Evolutionary conservation across 495 filamentous ascomycete species (phyloP).

Genomic region (Tuber borchii): DNA sequence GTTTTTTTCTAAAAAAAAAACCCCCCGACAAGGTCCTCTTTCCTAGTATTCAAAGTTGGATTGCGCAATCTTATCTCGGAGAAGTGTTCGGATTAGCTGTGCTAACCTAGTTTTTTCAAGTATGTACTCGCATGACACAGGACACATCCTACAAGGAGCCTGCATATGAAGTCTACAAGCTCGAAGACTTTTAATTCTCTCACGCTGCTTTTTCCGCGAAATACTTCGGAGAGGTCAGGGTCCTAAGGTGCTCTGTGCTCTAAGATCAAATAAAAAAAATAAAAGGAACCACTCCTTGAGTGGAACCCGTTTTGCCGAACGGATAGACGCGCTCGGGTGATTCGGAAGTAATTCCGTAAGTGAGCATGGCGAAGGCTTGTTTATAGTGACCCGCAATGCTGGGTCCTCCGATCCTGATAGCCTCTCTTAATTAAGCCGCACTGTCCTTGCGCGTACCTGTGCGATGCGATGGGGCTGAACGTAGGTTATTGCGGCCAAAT

Average conservation of each 20-base stretch:
- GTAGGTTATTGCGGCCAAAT: background rate
- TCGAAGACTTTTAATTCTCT: constrained; percentile 51
- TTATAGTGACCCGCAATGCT: background rate
- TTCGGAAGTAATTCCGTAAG: background rate
- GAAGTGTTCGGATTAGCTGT: background rate
- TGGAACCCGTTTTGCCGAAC: background rate
- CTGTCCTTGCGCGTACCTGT: background rate
- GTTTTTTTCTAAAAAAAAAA: constrained; percentile 30
- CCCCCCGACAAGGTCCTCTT: background rate
- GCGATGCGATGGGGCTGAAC: background rate
- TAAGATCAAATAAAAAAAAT: background rate
- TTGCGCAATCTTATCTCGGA: background rate
- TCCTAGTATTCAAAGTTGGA: background rate
- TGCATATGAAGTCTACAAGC: constrained; percentile 65
- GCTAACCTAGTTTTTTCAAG: background rate
- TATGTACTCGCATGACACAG: constrained; percentile 40
- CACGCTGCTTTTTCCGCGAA: background rate
- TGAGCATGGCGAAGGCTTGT: background rate
- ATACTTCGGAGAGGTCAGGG: background rate
- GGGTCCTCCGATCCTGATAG: background rate
- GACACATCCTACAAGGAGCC: constrained; percentile 76
- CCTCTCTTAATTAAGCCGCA: background rate
- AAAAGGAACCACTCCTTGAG: background rate
- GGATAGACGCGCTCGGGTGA: background rate
- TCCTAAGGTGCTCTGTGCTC: background rate